These are phyloP conservation scores for Phytophthora agathidicida DNA, from an alignment of 352 stramenopile genomes.

Conservation along the genomic window DNA sequence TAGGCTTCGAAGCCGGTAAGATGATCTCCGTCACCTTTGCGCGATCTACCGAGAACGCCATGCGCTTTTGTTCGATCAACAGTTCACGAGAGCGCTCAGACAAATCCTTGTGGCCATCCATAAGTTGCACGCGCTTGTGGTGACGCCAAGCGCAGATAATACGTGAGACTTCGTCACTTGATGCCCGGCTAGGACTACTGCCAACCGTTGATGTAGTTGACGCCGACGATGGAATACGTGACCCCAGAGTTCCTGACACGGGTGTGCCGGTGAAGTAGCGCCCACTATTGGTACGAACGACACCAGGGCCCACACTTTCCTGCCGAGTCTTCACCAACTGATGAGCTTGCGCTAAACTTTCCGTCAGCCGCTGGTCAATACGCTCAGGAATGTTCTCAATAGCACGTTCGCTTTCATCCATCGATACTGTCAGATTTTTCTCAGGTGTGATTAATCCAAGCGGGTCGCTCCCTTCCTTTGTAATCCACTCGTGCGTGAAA, in stretches of 20 bases:
- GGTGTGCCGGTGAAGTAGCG: constrained; percentile 42
- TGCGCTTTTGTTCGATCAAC: constrained; percentile 87
- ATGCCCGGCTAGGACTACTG: constrained; percentile 68
- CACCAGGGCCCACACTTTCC: constrained; percentile 40
- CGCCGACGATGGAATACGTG: constrained; percentile 51
- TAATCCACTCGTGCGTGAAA: constrained; percentile 93
- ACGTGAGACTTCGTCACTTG: constrained; percentile 72
- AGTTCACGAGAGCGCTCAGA: constrained; percentile 79
- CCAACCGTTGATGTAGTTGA: constrained; percentile 48
- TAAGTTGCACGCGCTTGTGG: constrained; percentile 87
- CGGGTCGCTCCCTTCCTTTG: constrained; percentile 92
- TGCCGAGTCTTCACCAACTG: constrained; percentile 79
- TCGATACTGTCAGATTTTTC: constrained; percentile 76
- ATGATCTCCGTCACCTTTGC: constrained; percentile 89
- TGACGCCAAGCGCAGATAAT: constrained; percentile 87
- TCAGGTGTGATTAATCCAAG: constrained; percentile 53
- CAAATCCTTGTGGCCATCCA: constrained; percentile 89
- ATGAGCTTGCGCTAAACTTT: constrained; percentile 79
- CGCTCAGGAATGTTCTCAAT: constrained; percentile 89
- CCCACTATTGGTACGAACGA: constrained; percentile 60
- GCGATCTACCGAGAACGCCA: constrained; percentile 84
- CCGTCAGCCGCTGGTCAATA: constrained; percentile 79
- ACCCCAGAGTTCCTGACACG: constrained; percentile 48
- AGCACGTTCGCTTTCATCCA: constrained; percentile 84
- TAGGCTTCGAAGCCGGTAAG: constrained; percentile 58